A percentile compares a stretch with the other conserved stretches of the same genome.
These are phyloP conservation scores for Scheffersomyces titani DNA, from an alignment of 1,139 yeast species.

Conservation along the genomic window DNA sequence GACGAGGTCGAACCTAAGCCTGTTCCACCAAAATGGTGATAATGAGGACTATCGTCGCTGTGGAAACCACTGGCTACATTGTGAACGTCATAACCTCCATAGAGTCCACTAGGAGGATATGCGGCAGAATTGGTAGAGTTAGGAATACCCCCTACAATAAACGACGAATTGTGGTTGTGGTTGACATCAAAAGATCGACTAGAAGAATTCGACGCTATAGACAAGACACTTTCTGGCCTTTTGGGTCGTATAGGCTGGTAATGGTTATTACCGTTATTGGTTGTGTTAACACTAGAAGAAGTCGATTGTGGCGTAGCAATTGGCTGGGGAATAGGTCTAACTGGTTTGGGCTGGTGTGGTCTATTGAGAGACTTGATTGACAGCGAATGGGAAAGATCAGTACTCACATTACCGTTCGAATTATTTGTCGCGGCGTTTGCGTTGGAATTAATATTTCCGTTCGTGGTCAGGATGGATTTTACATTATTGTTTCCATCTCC, in stretches of 20 bases:
- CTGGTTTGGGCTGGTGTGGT: conserved; percentile 23
- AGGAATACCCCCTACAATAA: conserved; percentile 22
- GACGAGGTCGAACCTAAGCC: conserved; percentile 14
- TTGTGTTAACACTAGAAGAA: conserved; percentile 15
- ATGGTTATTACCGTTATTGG: conserved; percentile 12
- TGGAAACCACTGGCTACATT: conserved; percentile 1
- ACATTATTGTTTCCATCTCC: conserved; percentile 11
- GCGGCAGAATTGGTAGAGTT: conserved; percentile 30
- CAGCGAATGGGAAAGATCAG: neutral
- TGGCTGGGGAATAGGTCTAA: conserved; percentile 14
- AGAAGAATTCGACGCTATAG: conserved; percentile 43
- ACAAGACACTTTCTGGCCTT: conserved; percentile 46
- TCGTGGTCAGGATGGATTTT: neutral
- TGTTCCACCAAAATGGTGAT: conserved; percentile 16
- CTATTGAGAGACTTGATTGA: conserved; percentile 5
- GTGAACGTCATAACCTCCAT: conserved; percentile 6
- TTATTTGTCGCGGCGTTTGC: neutral
- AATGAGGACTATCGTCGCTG: conserved; percentile 7
- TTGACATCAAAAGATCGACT: conserved; percentile 14
- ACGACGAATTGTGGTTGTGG: conserved; percentile 17
- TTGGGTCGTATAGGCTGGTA: conserved; percentile 33
- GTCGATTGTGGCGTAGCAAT: conserved; percentile 10
- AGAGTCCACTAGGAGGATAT: conserved; percentile 28
- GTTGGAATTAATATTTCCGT: neutral
- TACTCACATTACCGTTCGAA: neutral